These are phyloP conservation scores for Mycena pura DNA, from an alignment of 768 basidiomycete genomes.

Conservation along the genomic window DNA sequence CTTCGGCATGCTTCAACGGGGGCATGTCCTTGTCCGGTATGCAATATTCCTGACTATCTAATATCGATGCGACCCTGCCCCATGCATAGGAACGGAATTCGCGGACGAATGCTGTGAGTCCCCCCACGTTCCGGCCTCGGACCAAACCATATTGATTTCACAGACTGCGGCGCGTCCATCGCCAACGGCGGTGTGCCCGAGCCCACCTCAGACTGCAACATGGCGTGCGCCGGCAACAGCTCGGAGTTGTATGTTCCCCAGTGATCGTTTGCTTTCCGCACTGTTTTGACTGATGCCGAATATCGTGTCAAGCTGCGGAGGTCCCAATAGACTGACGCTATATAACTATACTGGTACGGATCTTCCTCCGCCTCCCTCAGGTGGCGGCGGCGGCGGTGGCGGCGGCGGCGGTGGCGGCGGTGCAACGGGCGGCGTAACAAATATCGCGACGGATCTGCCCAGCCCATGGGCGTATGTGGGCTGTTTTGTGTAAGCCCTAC, in stretches of 20 bases:
- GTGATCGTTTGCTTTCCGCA: neutral
- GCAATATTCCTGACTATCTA: conserved; percentile 22
- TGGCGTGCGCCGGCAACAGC: conserved; percentile 67
- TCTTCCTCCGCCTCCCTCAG: conserved; percentile 46
- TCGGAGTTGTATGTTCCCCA: conserved; percentile 50
- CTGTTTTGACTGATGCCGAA: neutral
- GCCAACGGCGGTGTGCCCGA: conserved; percentile 54
- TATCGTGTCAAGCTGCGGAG: conserved; percentile 63
- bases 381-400: conserved; percentile 45
- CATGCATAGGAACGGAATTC: conserved; percentile 47
- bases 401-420: conserved; percentile 34
- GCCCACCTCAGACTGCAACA: conserved; percentile 63
- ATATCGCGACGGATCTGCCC: conserved; percentile 60
- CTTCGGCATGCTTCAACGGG: conserved; percentile 63
- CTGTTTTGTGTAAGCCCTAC: conserved; percentile 68
- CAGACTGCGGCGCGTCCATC: conserved; percentile 60
- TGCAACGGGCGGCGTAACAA: conserved; percentile 37
- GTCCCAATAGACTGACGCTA: conserved; percentile 67
- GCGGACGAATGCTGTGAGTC: conserved; percentile 60
- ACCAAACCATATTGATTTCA: conserved; percentile 14
- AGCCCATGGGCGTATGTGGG: conserved; percentile 63
- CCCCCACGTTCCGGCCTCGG: neutral
- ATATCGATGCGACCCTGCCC: conserved; percentile 26
- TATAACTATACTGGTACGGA: conserved; percentile 74
- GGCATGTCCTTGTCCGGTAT: conserved; percentile 37